phyloP scores from a whole-genome alignment of 2,329 filamentous ascomycete species.

The Drechslera avenae region DNA sequence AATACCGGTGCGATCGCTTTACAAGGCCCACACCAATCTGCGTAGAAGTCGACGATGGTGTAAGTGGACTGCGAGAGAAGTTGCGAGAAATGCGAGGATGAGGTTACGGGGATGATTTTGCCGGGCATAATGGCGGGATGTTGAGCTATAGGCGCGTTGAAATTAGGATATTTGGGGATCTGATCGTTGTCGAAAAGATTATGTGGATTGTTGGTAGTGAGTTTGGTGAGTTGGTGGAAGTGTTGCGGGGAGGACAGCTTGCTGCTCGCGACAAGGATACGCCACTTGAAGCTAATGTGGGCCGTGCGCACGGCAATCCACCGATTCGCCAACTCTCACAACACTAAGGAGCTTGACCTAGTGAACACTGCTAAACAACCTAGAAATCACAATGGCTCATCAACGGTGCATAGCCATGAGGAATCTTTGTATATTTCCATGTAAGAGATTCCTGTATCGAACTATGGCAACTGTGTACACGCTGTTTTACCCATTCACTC shows the following conservation, averaged over 20 bases:
- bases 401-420: too few relatives aligned
- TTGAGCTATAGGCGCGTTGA: not conserved
- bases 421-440: too few relatives aligned
- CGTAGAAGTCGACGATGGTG: slow-evolving; percentile 59
- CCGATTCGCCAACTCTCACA: too few relatives aligned
- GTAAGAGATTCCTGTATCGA: too few relatives aligned
- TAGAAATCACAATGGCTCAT: too few relatives aligned
- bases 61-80: slow-evolving; percentile 44
- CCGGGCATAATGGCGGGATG: slow-evolving; percentile 31
- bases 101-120: slow-evolving; percentile 42
- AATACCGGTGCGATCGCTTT: slow-evolving; percentile 59
- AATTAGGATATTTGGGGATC: not conserved
- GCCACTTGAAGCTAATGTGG: slow-evolving; percentile 6
- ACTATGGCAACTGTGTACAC: not conserved
- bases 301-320: not conserved
- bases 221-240: slow-evolving; percentile 1
- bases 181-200: not conserved
- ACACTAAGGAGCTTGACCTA: too few relatives aligned
- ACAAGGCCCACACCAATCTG: slow-evolving; percentile 64
- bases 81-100: slow-evolving; percentile 43
- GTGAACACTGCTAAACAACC: too few relatives aligned
- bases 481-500: too few relatives aligned
- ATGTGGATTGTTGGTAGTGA: not conserved
- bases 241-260: slow-evolving; percentile 14
- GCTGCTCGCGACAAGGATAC: slow-evolving; percentile 12